These are phyloP conservation scores for Nicotiana tabacum DNA, from an alignment of 257 asterid genomes.

Conservation along the genomic window DNA sequence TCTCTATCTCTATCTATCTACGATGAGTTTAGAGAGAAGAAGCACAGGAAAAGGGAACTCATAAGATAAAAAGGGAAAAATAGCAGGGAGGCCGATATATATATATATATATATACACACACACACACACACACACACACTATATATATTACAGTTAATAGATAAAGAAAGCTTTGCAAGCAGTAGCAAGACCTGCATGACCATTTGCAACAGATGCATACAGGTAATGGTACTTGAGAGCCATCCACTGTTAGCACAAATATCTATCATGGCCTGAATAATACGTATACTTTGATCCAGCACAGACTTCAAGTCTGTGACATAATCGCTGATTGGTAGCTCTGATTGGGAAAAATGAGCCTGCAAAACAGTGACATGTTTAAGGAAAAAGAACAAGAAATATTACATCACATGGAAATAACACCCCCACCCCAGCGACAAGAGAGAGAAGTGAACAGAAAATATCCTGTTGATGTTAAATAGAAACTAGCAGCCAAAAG, in stretches of 20 bases:
- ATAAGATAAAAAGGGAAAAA: neutral
- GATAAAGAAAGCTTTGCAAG: neutral
- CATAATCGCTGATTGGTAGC: conserved; percentile 81
- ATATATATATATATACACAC: too few species aligned
- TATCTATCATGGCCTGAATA: conserved; percentile 97
- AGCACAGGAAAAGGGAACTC: neutral
- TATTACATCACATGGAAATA: neutral
- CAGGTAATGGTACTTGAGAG: conserved; percentile 82
- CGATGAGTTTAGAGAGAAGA: neutral
- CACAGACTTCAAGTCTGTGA: conserved; percentile 89
- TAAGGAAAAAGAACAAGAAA: conserved; percentile 11
- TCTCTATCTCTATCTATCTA: too few species aligned
- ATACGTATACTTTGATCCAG: conserved; percentile 96
- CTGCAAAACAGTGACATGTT: conserved; percentile 38
- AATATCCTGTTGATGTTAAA: neutral
- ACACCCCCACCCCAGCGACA: neutral
- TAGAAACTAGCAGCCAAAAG: neutral
- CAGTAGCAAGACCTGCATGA: conserved; percentile 79
- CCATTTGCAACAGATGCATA: conserved; percentile 95
- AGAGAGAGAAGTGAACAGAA: neutral
- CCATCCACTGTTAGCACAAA: conserved; percentile 99
- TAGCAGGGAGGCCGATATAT: neutral
- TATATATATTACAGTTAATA: neutral
- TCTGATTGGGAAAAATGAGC: conserved; percentile 90
- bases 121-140: too few species aligned